Evolutionary conservation across 1,284 basidiomycete genomes (phyloP).

Genomic region (Fomitopsis pinicola): DNA sequence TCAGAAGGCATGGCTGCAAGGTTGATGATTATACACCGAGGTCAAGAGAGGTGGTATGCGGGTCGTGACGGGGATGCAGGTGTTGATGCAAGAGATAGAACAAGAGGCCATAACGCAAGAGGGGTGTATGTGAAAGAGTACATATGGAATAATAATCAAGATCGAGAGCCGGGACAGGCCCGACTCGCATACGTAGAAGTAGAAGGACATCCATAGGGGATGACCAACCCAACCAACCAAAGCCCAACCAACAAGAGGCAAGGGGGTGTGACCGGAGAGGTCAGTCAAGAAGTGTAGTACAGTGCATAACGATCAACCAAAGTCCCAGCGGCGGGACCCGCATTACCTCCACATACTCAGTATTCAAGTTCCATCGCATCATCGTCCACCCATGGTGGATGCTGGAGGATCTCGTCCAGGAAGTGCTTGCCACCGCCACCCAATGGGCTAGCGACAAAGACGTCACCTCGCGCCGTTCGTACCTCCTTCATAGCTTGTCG

Average conservation of each 20-base stretch:
- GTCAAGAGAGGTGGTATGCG: not conserved
- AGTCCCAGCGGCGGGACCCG: not conserved
- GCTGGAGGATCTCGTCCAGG: constrained; percentile 53
- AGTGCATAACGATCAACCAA: constrained; percentile 1
- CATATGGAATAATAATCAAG: constrained; percentile 7
- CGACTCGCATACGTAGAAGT: constrained; percentile 4
- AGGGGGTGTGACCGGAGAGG: not conserved
- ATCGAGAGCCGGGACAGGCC: not conserved
- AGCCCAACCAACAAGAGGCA: constrained; percentile 4
- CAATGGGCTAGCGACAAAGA: constrained; percentile 65
- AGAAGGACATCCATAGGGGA: not conserved
- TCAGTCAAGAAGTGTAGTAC: constrained; percentile 1
- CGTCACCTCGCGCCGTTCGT: constrained; percentile 37
- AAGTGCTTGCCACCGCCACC: constrained; percentile 55
- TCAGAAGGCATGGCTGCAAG: not conserved
- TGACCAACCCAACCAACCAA: constrained; percentile 3
- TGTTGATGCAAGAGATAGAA: not conserved
- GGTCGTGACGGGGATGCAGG: not conserved
- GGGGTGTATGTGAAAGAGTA: constrained; percentile 3
- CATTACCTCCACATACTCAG: constrained; percentile 2
- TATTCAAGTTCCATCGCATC: constrained; percentile 3
- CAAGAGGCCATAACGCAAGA: constrained; percentile 1
- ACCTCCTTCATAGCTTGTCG: constrained; percentile 57
- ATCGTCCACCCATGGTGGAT: not conserved
- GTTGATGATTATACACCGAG: not conserved